Evolutionary conservation across 768 basidiomycete genomes (phyloP).

Genomic region (Phanerochaete sordida): DNA sequence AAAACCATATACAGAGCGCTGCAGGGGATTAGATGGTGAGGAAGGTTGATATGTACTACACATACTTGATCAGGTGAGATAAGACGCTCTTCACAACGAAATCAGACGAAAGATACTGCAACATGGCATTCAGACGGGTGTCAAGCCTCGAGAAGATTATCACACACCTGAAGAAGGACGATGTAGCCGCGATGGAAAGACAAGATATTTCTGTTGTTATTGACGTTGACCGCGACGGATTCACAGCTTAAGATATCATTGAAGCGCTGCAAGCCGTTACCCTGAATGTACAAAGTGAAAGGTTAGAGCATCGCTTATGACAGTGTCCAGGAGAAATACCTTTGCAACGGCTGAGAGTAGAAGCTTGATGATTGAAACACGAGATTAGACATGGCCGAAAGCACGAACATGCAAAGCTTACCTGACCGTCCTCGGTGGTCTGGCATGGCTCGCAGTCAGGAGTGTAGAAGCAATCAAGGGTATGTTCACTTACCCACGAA

Average conservation of each 20-base stretch:
- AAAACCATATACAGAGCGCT: slow-evolving; percentile 22
- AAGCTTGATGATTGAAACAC: slow-evolving; percentile 12
- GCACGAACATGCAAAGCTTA: slow-evolving; percentile 7
- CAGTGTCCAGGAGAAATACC: slow-evolving; percentile 8
- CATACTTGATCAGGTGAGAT: slow-evolving; percentile 27
- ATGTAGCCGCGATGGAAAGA: slow-evolving; percentile 33
- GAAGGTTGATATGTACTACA: neutral
- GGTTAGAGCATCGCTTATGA: neutral
- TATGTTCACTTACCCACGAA: slow-evolving; percentile 18
- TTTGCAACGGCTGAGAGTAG: slow-evolving; percentile 23
- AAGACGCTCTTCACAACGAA: slow-evolving; percentile 28
- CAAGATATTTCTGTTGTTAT: slow-evolving; percentile 6
- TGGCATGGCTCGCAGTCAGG: slow-evolving; percentile 1
- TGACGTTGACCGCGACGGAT: slow-evolving; percentile 17
- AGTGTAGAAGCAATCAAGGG: neutral
- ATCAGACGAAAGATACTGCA: slow-evolving; percentile 28
- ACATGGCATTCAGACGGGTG: neutral
- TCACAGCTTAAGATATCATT: slow-evolving; percentile 25
- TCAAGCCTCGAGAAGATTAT: neutral
- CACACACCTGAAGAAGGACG: slow-evolving; percentile 25
- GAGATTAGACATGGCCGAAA: too few species aligned
- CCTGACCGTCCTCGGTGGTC: slow-evolving; percentile 27
- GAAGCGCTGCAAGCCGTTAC: slow-evolving; percentile 25
- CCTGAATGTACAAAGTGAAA: slow-evolving; percentile 11
- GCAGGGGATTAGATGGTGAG: neutral